A percentile compares a stretch with the other conserved stretches of the same genome.
These are phyloP conservation scores for Leavenworthia alabamica DNA, from an alignment of 345 rosid species.

Conservation along the genomic window DNA sequence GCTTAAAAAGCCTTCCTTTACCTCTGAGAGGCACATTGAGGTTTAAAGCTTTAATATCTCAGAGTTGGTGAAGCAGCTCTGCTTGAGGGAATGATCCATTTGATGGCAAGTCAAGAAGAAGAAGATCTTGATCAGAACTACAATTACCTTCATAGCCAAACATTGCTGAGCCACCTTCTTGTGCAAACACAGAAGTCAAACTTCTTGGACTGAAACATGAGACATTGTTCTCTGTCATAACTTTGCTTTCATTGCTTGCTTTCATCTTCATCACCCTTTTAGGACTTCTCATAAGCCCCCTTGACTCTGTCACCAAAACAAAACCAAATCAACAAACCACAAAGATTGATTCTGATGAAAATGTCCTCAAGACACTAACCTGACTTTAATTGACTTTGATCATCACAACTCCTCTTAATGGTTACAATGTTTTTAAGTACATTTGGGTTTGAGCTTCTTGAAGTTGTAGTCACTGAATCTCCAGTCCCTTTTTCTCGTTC, in stretches of 20 bases:
- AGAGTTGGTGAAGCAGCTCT: conserved; percentile 58
- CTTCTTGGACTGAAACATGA: conserved; percentile 72
- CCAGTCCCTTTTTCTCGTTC: conserved; percentile 28
- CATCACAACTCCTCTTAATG: conserved; percentile 48
- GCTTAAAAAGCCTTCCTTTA: not conserved
- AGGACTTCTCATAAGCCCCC: conserved; percentile 55
- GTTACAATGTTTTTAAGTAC: conserved; percentile 29
- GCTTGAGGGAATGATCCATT: conserved; percentile 84
- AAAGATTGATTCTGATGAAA: not conserved
- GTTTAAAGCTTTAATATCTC: conserved; percentile 16
- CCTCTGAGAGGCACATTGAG: conserved; percentile 5
- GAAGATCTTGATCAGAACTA: conserved; percentile 66
- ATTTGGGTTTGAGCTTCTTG: conserved; percentile 32
- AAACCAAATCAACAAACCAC: conserved; percentile 12
- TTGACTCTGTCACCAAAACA: conserved; percentile 43
- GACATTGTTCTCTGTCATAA: conserved; percentile 48
- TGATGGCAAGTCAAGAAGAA: conserved; percentile 73
- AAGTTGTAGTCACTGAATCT: conserved; percentile 34
- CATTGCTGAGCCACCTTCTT: conserved; percentile 33
- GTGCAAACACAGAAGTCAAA: conserved; percentile 57
- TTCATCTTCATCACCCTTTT: conserved; percentile 49
- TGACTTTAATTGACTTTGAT: conserved; percentile 43
- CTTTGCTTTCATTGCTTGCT: conserved; percentile 49
- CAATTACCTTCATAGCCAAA: conserved; percentile 46
- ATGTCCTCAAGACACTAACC: conserved; percentile 41